Evolutionary conservation across 441 rosid genomes (phyloP).

Genomic region (Iberis amara): DNA sequence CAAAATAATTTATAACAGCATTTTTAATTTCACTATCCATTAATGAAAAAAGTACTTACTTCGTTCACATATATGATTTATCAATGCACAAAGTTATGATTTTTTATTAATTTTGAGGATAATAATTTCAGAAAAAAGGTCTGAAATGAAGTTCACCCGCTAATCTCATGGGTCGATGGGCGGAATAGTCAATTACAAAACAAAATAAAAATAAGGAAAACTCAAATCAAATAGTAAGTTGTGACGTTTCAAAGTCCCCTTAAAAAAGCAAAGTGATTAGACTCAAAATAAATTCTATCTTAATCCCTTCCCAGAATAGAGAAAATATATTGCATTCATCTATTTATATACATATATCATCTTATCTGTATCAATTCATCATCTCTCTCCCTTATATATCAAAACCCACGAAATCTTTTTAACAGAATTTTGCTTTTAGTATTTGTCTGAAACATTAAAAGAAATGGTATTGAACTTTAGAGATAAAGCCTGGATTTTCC

Average conservation of each 20-base stretch:
- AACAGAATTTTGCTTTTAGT: slow-evolving; percentile 2
- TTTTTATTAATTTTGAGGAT: no score
- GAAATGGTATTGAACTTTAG: slow-evolving; percentile 23
- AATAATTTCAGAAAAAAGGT: no score
- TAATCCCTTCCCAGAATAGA: slow-evolving; percentile 25
- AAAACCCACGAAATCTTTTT: slow-evolving; percentile 10
- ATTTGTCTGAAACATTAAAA: no score
- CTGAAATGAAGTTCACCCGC: background rate
- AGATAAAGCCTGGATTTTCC: slow-evolving; percentile 22
- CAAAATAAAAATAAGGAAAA: slow-evolving; percentile 2
- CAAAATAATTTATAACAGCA: no score
- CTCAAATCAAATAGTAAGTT: slow-evolving; percentile 12
- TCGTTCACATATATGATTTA: no score
- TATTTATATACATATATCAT: slow-evolving; percentile 16
- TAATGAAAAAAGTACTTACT: no score
- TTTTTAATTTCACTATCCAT: no score
- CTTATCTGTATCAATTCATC: slow-evolving; percentile 6
- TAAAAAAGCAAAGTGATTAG: slow-evolving; percentile 20
- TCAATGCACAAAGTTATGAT: no score
- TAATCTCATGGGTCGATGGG: slow-evolving; percentile 4
- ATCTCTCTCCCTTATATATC: slow-evolving; percentile 18
- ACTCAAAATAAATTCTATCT: slow-evolving; percentile 3
- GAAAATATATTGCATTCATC: slow-evolving; percentile 8
- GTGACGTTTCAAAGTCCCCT: slow-evolving; percentile 26
- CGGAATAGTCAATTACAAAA: slow-evolving; percentile 11